phyloP scores from a whole-genome alignment of 2,329 filamentous ascomycete species.

The Fusarium agapanthi region DNA sequence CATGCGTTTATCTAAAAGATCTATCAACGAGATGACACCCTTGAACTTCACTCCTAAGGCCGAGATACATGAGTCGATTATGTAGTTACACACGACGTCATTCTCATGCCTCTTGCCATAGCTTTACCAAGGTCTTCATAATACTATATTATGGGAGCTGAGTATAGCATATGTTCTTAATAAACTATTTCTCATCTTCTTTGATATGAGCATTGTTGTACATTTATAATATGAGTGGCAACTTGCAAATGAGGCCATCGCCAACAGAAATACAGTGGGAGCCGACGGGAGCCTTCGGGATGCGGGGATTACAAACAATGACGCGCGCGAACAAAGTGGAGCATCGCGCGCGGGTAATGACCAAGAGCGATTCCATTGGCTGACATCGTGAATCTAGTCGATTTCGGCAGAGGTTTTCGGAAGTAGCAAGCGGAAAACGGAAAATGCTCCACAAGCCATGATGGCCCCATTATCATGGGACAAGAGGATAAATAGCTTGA shows the following conservation, averaged over 20 bases:
- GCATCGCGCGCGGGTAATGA: constrained; percentile 44
- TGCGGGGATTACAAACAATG: constrained; percentile 30
- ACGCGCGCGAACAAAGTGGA: constrained; percentile 9
- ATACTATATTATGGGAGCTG: background rate
- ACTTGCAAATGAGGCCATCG: constrained; percentile 44
- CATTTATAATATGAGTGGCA: constrained; percentile 40
- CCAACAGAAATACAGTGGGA: background rate
- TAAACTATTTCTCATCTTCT: background rate
- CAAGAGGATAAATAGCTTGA: constrained; percentile 27
- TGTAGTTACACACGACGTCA: background rate
- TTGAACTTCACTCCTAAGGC: too few species aligned
- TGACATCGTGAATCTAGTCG: background rate
- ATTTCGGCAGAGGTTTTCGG: constrained; percentile 7
- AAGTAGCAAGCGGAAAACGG: constrained; percentile 18
- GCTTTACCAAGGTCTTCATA: background rate
- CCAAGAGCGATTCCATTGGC: constrained; percentile 21
- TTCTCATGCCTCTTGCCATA: background rate
- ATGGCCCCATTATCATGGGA: constrained; percentile 21
- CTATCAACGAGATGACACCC: too few species aligned
- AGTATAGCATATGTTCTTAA: background rate
- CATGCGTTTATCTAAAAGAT: background rate
- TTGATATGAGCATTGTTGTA: background rate
- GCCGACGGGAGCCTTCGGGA: constrained; percentile 9
- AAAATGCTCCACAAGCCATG: constrained; percentile 32
- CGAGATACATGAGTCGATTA: background rate